Base-by-base conservation (phyloP, 306 rosid genomes). In the Dalbergia cultrata region DNA sequence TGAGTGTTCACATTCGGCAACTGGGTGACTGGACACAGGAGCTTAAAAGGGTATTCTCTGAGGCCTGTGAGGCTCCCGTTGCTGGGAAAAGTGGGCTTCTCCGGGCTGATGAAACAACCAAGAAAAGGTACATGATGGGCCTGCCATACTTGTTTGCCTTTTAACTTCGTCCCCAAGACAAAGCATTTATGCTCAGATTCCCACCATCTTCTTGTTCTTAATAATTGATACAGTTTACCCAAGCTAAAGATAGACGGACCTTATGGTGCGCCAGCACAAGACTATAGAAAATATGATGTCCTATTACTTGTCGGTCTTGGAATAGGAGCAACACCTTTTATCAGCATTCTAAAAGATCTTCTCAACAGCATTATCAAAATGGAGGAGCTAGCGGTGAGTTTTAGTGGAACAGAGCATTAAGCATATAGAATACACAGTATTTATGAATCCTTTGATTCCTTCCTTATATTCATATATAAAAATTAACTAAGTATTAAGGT, bases 231-330 rank as follows among this genome's bases (percentile, higher is more conserved):
- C 88, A 94, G 98, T 82, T 80, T 94, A 76, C 98, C 98, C 18
- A 94, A 92, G 91, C 92, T 94, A 19, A 85, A 88, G 73, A 94
- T 94, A 54, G 98, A 94, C 60, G 98, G 98, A 69, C 97, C 98
- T 81, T 94, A 94, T 39, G 98, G 98, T 49, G 98, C 98, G 5
- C 95, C 98, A 3, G 98, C 98, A 45, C 97, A 94, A 80, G 97
- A 94, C 74, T 94, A 92, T 63, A 72, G 64, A 45, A 90, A 94
- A 21, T 94, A 94, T 81, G 97, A 94, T 83, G 98, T 94, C 70
- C 86, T 94, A 82, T 68, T 94, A 74, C 97, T 94, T 65, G 98
- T 94, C 9, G 98, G 98, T 65, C 97, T 92, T 9, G 98, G 98
- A 33, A 94, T 94, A 16, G 98, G 98, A 65, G 98, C 98, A 65